phyloP scores from a whole-genome alignment of 768 basidiomycete genomes.

The Hygrocybe coccinea region DNA sequence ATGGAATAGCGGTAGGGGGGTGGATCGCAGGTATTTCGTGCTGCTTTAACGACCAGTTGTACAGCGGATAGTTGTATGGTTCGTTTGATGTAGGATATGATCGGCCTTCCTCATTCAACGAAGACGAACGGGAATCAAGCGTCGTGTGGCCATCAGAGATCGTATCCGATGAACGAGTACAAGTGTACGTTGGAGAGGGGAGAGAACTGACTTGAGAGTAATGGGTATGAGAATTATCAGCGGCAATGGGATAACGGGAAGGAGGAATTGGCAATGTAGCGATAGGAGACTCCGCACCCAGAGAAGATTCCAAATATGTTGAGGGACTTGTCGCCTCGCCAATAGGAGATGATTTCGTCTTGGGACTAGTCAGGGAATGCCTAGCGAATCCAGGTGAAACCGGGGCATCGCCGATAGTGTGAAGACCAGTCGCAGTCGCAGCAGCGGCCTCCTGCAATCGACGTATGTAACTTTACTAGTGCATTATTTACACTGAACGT shows the following conservation, averaged over 20 bases:
- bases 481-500: constrained; percentile 8
- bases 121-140: constrained; percentile 26
- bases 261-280: neutral
- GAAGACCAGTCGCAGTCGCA: constrained; percentile 41
- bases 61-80: constrained; percentile 57
- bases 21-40: constrained; percentile 43
- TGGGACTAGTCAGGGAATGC: neutral
- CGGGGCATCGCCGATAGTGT: constrained; percentile 39
- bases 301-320: neutral
- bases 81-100: constrained; percentile 41
- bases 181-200: constrained; percentile 38
- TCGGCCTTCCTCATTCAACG: constrained; percentile 44
- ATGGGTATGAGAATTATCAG: neutral
- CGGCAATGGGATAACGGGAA: neutral
- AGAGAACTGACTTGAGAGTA: constrained; percentile 18
- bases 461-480: constrained; percentile 59
- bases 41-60: constrained; percentile 63
- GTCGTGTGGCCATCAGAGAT: constrained; percentile 21
- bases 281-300: neutral
- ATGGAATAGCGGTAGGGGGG: constrained; percentile 47
- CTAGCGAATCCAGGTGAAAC: neutral
- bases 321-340: neutral
- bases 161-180: constrained; percentile 36
- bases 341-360: neutral
- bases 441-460: constrained; percentile 75